Evolutionary conservation across 202 grass and related monocot genomes (phyloP), one percentile per base, ranked within the genome.

Genomic region (Cymbopogon flexuosus): DNA sequence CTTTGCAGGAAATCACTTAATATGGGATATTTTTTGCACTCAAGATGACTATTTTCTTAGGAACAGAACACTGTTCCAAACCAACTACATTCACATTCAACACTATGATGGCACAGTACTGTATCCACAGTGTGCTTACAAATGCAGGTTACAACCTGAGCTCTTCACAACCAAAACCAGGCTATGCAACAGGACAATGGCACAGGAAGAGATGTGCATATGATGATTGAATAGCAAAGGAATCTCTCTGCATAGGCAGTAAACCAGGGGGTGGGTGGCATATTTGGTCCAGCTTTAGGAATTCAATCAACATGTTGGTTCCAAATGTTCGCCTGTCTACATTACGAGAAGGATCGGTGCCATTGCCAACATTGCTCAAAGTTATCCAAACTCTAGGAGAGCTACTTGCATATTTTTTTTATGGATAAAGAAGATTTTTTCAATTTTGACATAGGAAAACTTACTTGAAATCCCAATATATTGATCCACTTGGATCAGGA

Each of bases 391-490:
- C n/a, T 45, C 56, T 64, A 57, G 10, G 22, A 62, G 12, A 39
- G 34, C 46, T 71, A 31, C 29, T 76, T 31, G 56, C 56, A 77
- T 56, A 21, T 9, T 46, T 27, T 27, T 72, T 73, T 84, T 24
- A 69, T 68, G 40, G 30, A 68, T 52, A 54, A 27, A 54, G 60
- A 57, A 42, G 5, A 56, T 52, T 62, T 40, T 33, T 72, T 45
- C 18, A 81, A 72, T 39, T 65, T 65, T 35, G n/a, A 79, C n/a
- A 68, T 36, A 27, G 18, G 21, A 77, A 66, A 74, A 63, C 94
- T 90, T 95, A 99, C 96, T 95, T 99, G 72, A 99, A 99, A 83
- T 93, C 89, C 96, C 96, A 99, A 90, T 86, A 93, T 87, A 93
- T 93, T 62, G 88, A 83, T n/a, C 96, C 96, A 33, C 90, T 86